Evolutionary conservation across 257 asterid genomes (phyloP).

Genomic region (Rehmannia glutinosa): DNA sequence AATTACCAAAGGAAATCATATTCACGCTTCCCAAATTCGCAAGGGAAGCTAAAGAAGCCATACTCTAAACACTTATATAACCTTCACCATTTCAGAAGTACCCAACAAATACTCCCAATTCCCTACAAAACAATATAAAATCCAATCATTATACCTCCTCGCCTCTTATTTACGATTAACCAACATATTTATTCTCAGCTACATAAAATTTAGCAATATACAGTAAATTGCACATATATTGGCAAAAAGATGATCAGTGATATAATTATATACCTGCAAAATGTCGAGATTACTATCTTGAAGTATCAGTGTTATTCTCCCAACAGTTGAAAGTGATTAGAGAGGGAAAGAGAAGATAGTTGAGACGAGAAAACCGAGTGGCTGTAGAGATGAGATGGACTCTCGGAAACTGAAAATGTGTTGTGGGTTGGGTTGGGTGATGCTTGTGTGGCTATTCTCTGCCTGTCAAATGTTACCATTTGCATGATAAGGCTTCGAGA

Average conservation of each 20-base stretch:
- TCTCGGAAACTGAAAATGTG: conserved; percentile 14
- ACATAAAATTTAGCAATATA: conserved; percentile 16
- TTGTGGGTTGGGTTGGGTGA: conserved; percentile 33
- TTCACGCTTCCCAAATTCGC: conserved; percentile 84
- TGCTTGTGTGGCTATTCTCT: conserved; percentile 65
- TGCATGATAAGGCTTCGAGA: conserved; percentile 58
- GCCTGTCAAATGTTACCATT: conserved; percentile 42
- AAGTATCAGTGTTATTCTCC: background rate
- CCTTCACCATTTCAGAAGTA: conserved; percentile 32
- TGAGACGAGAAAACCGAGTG: conserved; percentile 15
- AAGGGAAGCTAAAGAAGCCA: conserved; percentile 91
- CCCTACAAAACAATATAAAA: conserved; percentile 14
- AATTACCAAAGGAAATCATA: conserved; percentile 56
- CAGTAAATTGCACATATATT: background rate
- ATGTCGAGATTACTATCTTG: conserved; percentile 2
- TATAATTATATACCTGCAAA: conserved; percentile 27
- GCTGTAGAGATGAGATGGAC: conserved; percentile 14
- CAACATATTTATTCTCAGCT: background rate
- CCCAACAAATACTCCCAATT: conserved; percentile 7
- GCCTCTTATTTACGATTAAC: background rate
- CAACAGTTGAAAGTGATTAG: conserved; percentile 12
- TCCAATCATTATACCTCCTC: conserved; percentile 10
- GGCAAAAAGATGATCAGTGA: background rate
- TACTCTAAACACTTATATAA: conserved; percentile 29
- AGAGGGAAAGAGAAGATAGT: conserved; percentile 13